phyloP scores from a whole-genome alignment of 495 filamentous ascomycete species.

The Penicillium subrubescens region DNA sequence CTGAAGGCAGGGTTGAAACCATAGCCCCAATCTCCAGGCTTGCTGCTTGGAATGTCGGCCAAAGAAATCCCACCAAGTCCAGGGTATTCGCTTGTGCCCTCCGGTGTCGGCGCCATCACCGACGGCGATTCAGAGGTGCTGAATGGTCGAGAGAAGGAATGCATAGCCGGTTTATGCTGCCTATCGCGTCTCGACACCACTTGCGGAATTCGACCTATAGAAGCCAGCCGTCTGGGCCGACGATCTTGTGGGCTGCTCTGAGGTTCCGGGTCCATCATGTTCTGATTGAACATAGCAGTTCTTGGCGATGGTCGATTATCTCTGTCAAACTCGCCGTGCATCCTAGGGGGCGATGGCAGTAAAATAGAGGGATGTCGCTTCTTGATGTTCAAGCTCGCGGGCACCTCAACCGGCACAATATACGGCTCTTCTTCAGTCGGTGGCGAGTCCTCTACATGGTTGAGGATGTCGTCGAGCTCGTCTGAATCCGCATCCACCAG shows the following conservation, averaged over 20 bases:
- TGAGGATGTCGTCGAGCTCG: conserved; percentile 65
- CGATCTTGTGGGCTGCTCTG: conserved; percentile 28
- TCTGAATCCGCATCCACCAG: conserved; percentile 77
- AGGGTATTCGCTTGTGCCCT: conserved; percentile 17
- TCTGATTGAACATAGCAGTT: conserved; percentile 42
- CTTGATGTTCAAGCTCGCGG: conserved; percentile 37
- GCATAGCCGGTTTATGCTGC: conserved; percentile 67
- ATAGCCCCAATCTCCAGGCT: conserved; percentile 23
- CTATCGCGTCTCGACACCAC: conserved; percentile 74
- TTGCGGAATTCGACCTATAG: conserved; percentile 87
- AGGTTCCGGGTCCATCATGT: conserved; percentile 15
- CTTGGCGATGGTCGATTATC: conserved; percentile 44
- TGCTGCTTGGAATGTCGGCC: conserved; percentile 23
- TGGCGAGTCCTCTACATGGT: conserved; percentile 56
- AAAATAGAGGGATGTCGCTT: conserved; percentile 53
- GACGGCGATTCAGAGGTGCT: conserved; percentile 43
- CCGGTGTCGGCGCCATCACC: conserved; percentile 24
- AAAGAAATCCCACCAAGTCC: conserved; percentile 30
- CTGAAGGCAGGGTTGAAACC: conserved; percentile 43
- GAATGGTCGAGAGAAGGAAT: conserved; percentile 87
- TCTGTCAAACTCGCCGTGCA: conserved; percentile 46
- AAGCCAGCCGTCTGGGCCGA: conserved; percentile 59
- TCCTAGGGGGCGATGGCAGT: conserved; percentile 55
- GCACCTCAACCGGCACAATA: conserved; percentile 31
- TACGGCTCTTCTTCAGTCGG: conserved; percentile 41